phyloP scores from a whole-genome alignment of 768 basidiomycete species.

The Coprinopsis sp. region DNA sequence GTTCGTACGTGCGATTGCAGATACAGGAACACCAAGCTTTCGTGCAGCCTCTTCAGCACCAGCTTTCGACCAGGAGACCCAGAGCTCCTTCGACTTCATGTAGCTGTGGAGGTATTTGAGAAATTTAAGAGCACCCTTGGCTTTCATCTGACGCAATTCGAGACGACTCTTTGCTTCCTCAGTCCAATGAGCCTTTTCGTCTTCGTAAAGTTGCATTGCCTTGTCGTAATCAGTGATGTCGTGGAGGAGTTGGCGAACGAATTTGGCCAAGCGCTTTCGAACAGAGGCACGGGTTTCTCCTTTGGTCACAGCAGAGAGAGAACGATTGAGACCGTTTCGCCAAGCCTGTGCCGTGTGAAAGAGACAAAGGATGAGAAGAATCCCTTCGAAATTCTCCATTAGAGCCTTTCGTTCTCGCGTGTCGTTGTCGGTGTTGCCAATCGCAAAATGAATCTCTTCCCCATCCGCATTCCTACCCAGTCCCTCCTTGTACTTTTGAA shows the following conservation, averaged over 20 bases:
- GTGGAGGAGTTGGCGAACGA: constrained; percentile 19
- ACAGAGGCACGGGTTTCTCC: constrained; percentile 17
- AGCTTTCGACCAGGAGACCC: constrained; percentile 26
- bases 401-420: constrained; percentile 22
- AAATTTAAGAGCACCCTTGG: constrained; percentile 17
- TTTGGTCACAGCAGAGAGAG: constrained; percentile 21
- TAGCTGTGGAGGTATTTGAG: constrained; percentile 18
- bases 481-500: constrained; percentile 14
- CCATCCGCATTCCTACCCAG: constrained; percentile 15
- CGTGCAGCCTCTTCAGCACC: constrained; percentile 22
- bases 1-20: constrained; percentile 24
- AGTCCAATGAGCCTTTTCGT: constrained; percentile 16
- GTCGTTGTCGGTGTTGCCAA: constrained; percentile 29
- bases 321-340: constrained; percentile 25
- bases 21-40: constrained; percentile 17
- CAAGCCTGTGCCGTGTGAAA: constrained; percentile 32
- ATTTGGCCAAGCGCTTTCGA: constrained; percentile 13
- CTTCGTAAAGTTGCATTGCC: constrained; percentile 15
- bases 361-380: constrained; percentile 29
- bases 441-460: constrained; percentile 14
- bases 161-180: constrained; percentile 5
- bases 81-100: constrained; percentile 15
- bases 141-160: constrained; percentile 10
- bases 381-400: constrained; percentile 10
- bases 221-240: constrained; percentile 17